These are phyloP conservation scores for Colletotrichum agaves DNA, from an alignment of 2,329 filamentous ascomycete species.

Conservation along the genomic window DNA sequence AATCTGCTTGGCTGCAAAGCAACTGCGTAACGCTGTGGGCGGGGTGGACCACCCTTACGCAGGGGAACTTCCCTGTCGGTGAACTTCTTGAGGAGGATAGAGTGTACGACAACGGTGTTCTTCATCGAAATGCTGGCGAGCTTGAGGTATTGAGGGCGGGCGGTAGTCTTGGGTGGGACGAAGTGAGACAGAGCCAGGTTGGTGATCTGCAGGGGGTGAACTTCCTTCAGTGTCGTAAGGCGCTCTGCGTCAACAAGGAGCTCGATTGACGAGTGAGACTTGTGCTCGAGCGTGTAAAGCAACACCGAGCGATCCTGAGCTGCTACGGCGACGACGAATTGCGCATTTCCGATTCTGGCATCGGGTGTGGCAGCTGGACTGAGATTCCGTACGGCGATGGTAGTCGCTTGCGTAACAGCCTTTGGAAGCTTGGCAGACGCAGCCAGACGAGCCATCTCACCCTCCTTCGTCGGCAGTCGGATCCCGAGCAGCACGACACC, in stretches of 20 bases:
- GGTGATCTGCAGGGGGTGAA: slow-evolving; percentile 69
- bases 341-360: slow-evolving; percentile 68
- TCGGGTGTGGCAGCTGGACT: slow-evolving; percentile 63
- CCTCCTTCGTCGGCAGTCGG: slow-evolving; percentile 55
- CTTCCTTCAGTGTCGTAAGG: slow-evolving; percentile 63
- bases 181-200: slow-evolving; percentile 69
- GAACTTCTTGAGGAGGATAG: slow-evolving; percentile 72
- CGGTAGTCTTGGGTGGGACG: slow-evolving; percentile 60
- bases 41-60: slow-evolving; percentile 53
- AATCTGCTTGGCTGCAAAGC: slow-evolving; percentile 65
- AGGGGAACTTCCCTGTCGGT: slow-evolving; percentile 48
- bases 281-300: slow-evolving; percentile 81
- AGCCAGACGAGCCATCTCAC: slow-evolving; percentile 58
- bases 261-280: slow-evolving; percentile 55
- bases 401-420: slow-evolving; percentile 78
- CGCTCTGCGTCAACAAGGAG: slow-evolving; percentile 64
- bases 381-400: slow-evolving; percentile 80
- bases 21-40: slow-evolving; percentile 76
- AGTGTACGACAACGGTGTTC: slow-evolving; percentile 83
- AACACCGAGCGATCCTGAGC: slow-evolving; percentile 83
- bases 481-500: slow-evolving; percentile 68
- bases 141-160: slow-evolving; percentile 70
- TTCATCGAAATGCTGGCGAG: slow-evolving; percentile 85
- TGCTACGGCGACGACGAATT: slow-evolving; percentile 84
- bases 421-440: slow-evolving; percentile 69